Base-by-base conservation (phyloP, 306 rosid genomes). In the Ziziphus jujuba region DNA sequence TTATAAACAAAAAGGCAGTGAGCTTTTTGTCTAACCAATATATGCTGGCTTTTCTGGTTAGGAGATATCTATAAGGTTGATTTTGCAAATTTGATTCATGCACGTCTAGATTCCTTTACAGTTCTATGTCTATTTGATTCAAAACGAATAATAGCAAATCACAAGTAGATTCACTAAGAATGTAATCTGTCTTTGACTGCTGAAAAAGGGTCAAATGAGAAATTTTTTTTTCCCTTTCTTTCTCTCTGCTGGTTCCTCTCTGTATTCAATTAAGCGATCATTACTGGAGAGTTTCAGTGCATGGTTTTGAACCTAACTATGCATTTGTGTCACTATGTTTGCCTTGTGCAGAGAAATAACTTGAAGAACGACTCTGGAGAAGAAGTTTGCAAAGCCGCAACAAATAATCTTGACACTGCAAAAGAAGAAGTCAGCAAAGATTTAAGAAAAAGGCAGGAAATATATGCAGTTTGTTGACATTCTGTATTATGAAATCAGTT, bases 401-500 rank as follows among this genome's bases (percentile, higher is more conserved):
- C 40, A 5, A 66, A 60, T 56, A 54, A 34, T 47, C 69, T 20
- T 17, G 51, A 64, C 5, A 63, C 52, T 5, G 21, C 50, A 45
- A 49, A 67, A 43, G 56, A 50, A 58, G 72, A 50, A 43, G 40
- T 65, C 16, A 9, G 24, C 56, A 77, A 50, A 70, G 67, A 66
- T 65, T 48, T 44, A 56, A 35, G 53, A 48, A 81, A 73, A 62
- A 84, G 89, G 96, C 82, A 79, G 79, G 87, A 70, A 54, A 54
- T 75, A 24, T 54, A 35, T 70, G 53, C 9, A 49, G 35, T 69
- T 63, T 51, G 33, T 68, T 38, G 52, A 45, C 49, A 74, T 48
- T 36, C 64, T 70, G 9, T n/a, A 44, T 47, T 55, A 58, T 31
- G 48, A 56, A 25, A 65, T 54, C 20, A 16, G 22, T 64, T 49